Base-by-base conservation (phyloP, 1,139 yeast species). In the Pichia sp. region DNA sequence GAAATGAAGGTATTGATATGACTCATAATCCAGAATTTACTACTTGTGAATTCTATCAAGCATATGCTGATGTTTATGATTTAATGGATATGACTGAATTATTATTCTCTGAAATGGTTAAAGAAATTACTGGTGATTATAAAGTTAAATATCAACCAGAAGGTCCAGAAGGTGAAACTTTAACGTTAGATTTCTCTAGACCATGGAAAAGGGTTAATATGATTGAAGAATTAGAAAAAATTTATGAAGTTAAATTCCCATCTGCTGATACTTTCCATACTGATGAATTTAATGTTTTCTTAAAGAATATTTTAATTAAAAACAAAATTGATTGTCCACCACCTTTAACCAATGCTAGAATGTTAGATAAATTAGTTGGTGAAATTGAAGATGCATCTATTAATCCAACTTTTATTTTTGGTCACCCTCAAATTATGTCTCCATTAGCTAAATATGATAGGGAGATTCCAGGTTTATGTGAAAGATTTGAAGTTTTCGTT, bases 371-470 rank as follows among this genome's bases (percentile, higher is more conserved):
- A 76, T 80, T 92, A 55, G 97, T 92, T 58, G 97, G 98, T 61
- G 97, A 87, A 66, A 67, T 82, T 49, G 98, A 92, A 74, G 97
- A 89, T 62, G 74, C 80, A 45, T 87, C 95, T 64, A 86, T 90
- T 68, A 92, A 87, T 76, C 98, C 98, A 60, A 92, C 98, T 39
- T 92, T 92, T 69, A 86, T 92, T 68, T 90, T 87, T 62, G 98
- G 98, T 56, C 98, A 92, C 69, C 98, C 98, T 51, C 97, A 92
- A 73, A 87, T 92, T 95, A 92, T 92, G 98, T 92, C 97, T 51
- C 98, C 98, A 55, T 78, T 92, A 69, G 98, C 98, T 64, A 92
- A 92, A 75, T 87, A 86, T 72, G 89, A 92, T 67, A 84, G 98
- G 70, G 76, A 82, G 46, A 76, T 78, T 55, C 95, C 96, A 48